Evolutionary conservation across 2,329 filamentous ascomycete species (phyloP).

Genomic region (Apiospora kogelbergensis): DNA sequence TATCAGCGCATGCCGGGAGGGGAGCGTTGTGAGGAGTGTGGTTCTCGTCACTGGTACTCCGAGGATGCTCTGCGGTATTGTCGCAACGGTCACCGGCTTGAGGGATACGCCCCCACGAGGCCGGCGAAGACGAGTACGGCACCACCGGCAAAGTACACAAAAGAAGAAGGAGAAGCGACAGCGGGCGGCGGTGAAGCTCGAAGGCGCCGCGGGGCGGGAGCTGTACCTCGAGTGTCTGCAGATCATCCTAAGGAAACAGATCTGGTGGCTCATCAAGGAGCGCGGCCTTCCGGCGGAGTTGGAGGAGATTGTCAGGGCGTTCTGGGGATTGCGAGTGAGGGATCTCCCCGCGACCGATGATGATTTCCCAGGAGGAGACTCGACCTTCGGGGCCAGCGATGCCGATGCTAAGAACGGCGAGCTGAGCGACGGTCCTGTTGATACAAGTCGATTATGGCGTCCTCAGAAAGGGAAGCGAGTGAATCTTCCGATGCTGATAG

Average conservation of each 20-base stretch:
- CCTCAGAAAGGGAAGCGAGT: constrained; percentile 46
- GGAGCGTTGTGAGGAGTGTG: constrained; percentile 64
- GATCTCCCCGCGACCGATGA: constrained; percentile 51
- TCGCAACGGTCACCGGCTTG: constrained; percentile 75
- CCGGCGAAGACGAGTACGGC: constrained; percentile 67
- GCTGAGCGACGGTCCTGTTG: constrained; percentile 26
- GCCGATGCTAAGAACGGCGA: constrained; percentile 24
- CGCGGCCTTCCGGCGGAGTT: constrained; percentile 70
- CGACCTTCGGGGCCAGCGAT: constrained; percentile 20
- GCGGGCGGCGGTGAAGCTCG: constrained; percentile 55
- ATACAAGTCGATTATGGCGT: constrained; percentile 39
- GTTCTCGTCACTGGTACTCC: constrained; percentile 68
- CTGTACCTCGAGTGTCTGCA: constrained; percentile 85
- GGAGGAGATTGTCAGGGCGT: constrained; percentile 75
- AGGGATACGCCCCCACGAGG: constrained; percentile 59
- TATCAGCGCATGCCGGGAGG: constrained; percentile 52
- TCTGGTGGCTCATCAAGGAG: constrained; percentile 67
- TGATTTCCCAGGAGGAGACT: constrained; percentile 25
- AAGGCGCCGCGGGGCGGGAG: constrained; percentile 68
- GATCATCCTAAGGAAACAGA: constrained; percentile 79
- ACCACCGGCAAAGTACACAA: constrained; percentile 54
- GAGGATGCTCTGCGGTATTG: constrained; percentile 80
- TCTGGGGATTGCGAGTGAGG: constrained; percentile 75
- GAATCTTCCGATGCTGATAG: constrained; percentile 66
- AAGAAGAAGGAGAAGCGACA: constrained; percentile 58